Percentiles rank a stretch among this genome's conserved stretches.
Evolutionary conservation across 1,139 yeast species (phyloP).

Genomic region (Candida buenavistaensis): DNA sequence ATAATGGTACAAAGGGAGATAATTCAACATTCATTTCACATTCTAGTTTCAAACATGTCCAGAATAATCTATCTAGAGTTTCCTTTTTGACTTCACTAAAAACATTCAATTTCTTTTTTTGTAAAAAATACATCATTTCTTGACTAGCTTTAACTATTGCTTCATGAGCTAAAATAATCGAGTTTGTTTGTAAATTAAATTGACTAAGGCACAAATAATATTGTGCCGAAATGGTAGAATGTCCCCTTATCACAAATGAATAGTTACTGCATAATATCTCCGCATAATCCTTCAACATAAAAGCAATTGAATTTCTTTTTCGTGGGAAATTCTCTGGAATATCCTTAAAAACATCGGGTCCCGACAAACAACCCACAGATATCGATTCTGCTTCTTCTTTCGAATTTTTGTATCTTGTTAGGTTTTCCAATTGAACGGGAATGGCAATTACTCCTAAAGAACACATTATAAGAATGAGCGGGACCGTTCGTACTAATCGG

Average conservation of each 20-base stretch:
- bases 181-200: conserved; percentile 35
- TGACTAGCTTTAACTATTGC: conserved; percentile 33
- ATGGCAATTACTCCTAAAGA: conserved; percentile 36
- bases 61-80: conserved; percentile 30
- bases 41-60: conserved; percentile 48
- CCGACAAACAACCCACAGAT: conserved; percentile 19
- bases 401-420: conserved; percentile 28
- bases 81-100: conserved; percentile 12
- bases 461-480: conserved; percentile 31
- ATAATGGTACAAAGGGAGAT: conserved; percentile 42
- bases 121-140: conserved; percentile 34
- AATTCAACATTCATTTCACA: conserved; percentile 46
- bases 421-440: conserved; percentile 35
- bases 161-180: conserved; percentile 41
- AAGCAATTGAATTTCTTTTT: conserved; percentile 26
- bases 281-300: conserved; percentile 25
- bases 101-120: conserved; percentile 12
- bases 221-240: conserved; percentile 26
- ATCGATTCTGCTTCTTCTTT: conserved; percentile 28
- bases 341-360: conserved; percentile 10
- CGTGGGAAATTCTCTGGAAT: conserved; percentile 18
- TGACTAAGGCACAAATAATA: conserved; percentile 35
- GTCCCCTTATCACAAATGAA: conserved; percentile 23
- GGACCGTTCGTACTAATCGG: conserved; percentile 26
- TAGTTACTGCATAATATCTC: conserved; percentile 22